Conservation (phyloP, 768 basidiomycete genomes). For the Cantharellus cinnabarinus region DNA sequence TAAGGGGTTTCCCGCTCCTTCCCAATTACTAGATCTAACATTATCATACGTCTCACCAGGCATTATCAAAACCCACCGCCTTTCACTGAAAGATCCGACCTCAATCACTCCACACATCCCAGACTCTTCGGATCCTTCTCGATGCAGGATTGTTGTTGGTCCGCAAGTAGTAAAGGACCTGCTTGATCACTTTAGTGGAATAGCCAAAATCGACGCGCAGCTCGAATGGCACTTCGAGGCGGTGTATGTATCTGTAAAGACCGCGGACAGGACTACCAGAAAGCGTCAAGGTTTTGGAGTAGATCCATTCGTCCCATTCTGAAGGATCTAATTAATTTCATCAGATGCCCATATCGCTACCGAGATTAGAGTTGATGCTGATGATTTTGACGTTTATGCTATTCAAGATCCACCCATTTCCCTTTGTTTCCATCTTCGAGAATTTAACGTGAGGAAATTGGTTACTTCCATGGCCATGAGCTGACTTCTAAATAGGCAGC, state of each 20-base stretch:
- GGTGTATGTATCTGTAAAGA: slow-evolving; percentile 40
- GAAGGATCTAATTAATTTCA: neutral
- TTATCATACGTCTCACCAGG: slow-evolving; percentile 22
- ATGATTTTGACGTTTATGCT: slow-evolving; percentile 66
- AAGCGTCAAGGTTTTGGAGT: slow-evolving; percentile 4
- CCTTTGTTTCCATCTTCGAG: slow-evolving; percentile 61
- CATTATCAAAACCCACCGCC: slow-evolving; percentile 61
- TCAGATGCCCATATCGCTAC: slow-evolving; percentile 24
- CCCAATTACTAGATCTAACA: neutral
- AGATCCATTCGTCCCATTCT: neutral
- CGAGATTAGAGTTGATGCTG: slow-evolving; percentile 52
- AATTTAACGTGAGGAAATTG: slow-evolving; percentile 44
- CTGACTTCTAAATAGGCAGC: slow-evolving; percentile 35
- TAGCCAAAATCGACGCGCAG: slow-evolving; percentile 45
- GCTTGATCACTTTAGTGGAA: slow-evolving; percentile 53
- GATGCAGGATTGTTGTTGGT: slow-evolving; percentile 51
- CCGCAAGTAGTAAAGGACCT: slow-evolving; percentile 56
- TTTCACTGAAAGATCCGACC: slow-evolving; percentile 37
- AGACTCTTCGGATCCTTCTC: slow-evolving; percentile 23
- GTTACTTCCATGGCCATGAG: neutral
- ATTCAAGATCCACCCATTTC: slow-evolving; percentile 40
- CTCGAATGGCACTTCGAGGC: slow-evolving; percentile 64
- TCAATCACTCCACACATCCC: slow-evolving; percentile 47
- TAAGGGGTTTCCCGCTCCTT: slow-evolving; percentile 14
- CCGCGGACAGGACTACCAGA: slow-evolving; percentile 40